Base-by-base conservation (phyloP, 139 green algal species). In the Trebouxia sp. region DNA sequence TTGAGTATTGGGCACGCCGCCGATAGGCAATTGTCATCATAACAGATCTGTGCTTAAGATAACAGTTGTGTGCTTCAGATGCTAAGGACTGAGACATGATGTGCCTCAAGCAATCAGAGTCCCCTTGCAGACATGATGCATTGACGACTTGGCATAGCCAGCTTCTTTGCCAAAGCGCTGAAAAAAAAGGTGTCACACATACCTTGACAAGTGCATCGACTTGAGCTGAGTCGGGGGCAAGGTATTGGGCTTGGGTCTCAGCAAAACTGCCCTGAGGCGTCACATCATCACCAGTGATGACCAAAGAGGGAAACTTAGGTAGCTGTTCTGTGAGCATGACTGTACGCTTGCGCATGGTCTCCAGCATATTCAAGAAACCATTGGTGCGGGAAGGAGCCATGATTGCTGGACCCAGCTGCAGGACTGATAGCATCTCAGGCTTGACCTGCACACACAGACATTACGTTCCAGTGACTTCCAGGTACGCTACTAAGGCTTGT, bases 221-320 rank as follows among this genome's bases (percentile, higher is more conserved):
- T 38, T 81, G 53, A 7, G 37, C 79, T 3, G 41, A 12, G 76
- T 94, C 82, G 11, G 92, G 92, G 32, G 85, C 35, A 78, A 91
- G 70, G 80, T 80, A 91, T 75, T 93, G 55, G 20, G 91, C 91
- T 78, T 98, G 95, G 12, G 94, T 91, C 82, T 95, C 88, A 0
- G 96, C 96, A 85, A 98, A 98, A 0, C 88, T 62, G 30, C 96
- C 96, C 76, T 90, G 88, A n/a, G 88, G 74, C 9, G 47, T 48
- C 0, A 82, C 79, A 10, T 35, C 74, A 39, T 91, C 83, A 0
- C 83, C 77, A 0, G 80, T 86, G 62, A 99, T 91, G 41, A 93
- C 47, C 51, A 99, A 84, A 0, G 92, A 97, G n/a, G 96, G 96
- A 83, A 99, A 99, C 15, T 48, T 78, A 2, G 91, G 89, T 42